Evolutionary conservation across 352 stramenopile species (phyloP), one percentile per base, ranked within the genome.

Genomic region (Elongisporangium prolatum): DNA sequence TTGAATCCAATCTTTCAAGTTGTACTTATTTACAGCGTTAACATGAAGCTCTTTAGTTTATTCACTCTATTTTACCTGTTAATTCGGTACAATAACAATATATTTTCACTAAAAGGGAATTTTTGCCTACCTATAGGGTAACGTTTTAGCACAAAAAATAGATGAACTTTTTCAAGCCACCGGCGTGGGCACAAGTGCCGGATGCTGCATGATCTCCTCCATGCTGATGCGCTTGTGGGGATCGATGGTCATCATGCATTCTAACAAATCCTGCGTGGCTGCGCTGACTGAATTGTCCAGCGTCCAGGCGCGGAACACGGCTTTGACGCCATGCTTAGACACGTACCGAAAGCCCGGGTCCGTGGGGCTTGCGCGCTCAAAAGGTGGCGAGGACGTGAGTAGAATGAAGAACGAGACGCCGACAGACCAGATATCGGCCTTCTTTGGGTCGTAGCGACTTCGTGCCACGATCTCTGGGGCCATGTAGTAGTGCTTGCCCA

Each of bases 401-500:
- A 98, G 80, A 34, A 98, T 97, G 69, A 98, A 98, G 54, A 98
- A 85, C 53, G 97, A 85, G 28, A 98, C 84, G 18, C 89, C 96
- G 13, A 84, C 69, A 4, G 96, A 96, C 94, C 94, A 98, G 44
- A 98, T 72, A 67, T 99, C 95, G 38, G 94, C 85, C 13, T 80
- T 71, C 59, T 91, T 95, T 4, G 93, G 93, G 77, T 99, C 93
- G 74, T 98, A 98, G 28, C 67, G 49, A 37, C 76, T 62, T 74
- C 87, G 40, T 13, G 67, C 66, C 37, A 94, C 80, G 50, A 98
- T 84, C 74, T 99, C 96, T 1, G 95, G 96, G n/a, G 91, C 93
- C 90, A 99, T 99, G 70, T 98, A 99, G 63, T 97, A 97, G 54
- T 93, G 84, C 67, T 98, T 98, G 47, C 96, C 96, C 68, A 89